Conservation (phyloP, 2,329 filamentous ascomycete genomes). For the Cadophora sp. region DNA sequence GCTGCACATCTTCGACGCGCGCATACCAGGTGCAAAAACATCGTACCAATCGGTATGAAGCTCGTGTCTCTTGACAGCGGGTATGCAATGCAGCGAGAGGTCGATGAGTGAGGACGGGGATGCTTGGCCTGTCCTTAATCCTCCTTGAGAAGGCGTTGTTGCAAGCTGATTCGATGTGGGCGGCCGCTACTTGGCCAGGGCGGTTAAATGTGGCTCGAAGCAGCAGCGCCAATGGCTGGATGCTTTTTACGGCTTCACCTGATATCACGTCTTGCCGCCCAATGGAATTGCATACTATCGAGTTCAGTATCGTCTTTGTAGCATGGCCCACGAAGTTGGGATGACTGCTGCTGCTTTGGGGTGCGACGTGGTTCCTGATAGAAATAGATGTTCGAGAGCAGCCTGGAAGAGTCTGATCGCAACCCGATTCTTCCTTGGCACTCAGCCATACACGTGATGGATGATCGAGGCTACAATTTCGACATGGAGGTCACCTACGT, state of each 20-base stretch:
- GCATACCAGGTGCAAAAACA: constrained; percentile 21
- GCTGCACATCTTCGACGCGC: constrained; percentile 32
- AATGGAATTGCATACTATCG: constrained; percentile 15
- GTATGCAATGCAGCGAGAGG: constrained; percentile 34
- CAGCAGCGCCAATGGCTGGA: constrained; percentile 19
- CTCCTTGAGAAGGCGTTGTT: constrained; percentile 15
- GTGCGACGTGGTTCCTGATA: not conserved
- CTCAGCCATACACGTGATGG: no score
- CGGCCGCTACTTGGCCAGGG: constrained; percentile 14
- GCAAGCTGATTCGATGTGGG: constrained; percentile 26
- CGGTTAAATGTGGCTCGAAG: constrained; percentile 19
- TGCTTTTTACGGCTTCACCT: constrained; percentile 10
- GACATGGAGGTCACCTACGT: no score
- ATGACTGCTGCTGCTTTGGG: constrained; percentile 1
- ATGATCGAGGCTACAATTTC: no score
- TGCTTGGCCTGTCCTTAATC: constrained; percentile 28
- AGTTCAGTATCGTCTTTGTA: constrained; percentile 7
- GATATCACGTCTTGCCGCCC: constrained; percentile 20
- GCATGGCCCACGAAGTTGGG: not conserved
- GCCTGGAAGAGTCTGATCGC: no score
- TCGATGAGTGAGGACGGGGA: constrained; percentile 19
- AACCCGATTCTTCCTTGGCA: no score
- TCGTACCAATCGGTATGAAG: constrained; percentile 26
- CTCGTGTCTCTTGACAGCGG: constrained; percentile 33
- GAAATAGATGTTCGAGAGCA: not conserved